Base-by-base conservation (phyloP, 2,329 filamentous ascomycete species). In the Aspergillus pseudoviridinutans region DNA sequence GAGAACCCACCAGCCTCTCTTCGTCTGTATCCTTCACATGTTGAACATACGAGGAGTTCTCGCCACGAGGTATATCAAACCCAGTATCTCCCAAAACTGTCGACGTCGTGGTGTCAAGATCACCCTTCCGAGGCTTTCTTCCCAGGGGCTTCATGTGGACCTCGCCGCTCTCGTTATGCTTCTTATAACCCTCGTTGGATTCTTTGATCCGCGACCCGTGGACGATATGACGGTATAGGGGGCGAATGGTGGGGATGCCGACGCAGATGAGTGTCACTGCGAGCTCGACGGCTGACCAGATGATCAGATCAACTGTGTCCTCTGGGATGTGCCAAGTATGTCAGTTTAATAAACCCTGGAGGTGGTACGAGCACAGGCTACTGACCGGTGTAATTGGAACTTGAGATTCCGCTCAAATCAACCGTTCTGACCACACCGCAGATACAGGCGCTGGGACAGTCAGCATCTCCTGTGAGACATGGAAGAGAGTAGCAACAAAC, bases 161-260 rank as follows among this genome's bases (percentile, higher is more conserved):
- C 2, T 35, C 32, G 12, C 32, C 8, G 49, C 38, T 50, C n/a
- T 41, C 41, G 35, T 57, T 29, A 3, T 53, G 20, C 8, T 29
- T 28, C 27, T 32, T 47, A 6, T 53, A 53, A 6, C 27, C 41
- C 20, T 53, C 51, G 8, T 53, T 25, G 3, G 51, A 53, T 5
- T 53, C 51, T 32, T 55, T 56, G 3, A 35, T 17, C 12, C 32
- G 32, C 14, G 61, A 61, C 12, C 61, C 58, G 20, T 62, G 58
- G 10, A 61, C 56, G 20, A 64, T 56, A 27, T 25, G 20, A 2
- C 58, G 62, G 28, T 62, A 68, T 2, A 71, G 59, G 4, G 67
- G 68, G 22, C 65, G 65, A n/a, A 68, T 56, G 6, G 63, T 62
- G 22, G 68, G 67, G 14, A 70, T 66, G n/a, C 63, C 68, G 10